Evolutionary conservation across 2,329 filamentous ascomycete species (phyloP).

Genomic region (Monosporascus ibericus): DNA sequence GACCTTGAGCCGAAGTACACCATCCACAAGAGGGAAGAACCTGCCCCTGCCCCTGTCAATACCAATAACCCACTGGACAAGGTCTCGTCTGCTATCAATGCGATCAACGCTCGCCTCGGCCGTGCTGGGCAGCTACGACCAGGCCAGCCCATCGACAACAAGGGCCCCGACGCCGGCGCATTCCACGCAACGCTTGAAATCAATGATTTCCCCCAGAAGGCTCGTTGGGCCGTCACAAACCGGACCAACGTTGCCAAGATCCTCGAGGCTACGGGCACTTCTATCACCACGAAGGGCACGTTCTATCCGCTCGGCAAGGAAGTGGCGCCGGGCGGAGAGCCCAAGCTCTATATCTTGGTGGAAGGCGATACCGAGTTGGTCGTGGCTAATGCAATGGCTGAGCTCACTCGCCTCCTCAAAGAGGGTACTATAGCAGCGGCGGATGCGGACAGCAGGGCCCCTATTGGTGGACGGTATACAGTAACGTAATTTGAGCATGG

Average conservation of each 20-base stretch:
- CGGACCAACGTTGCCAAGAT: conserved; percentile 98
- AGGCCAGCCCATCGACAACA: conserved; percentile 95
- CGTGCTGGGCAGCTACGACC: conserved; percentile 84
- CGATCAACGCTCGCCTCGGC: conserved; percentile 85
- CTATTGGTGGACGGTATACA: conserved; percentile 76
- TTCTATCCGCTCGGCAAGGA: conserved; percentile 82
- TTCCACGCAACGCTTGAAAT: conserved; percentile 98
- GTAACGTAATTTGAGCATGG: conserved; percentile 55
- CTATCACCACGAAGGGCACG: conserved; percentile 93
- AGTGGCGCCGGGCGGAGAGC: conserved; percentile 65
- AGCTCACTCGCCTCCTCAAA: conserved; percentile 79
- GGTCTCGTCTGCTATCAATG: conserved; percentile 83
- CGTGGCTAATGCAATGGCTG: conserved; percentile 83
- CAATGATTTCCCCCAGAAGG: conserved; percentile 99
- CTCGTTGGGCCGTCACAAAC: conserved; percentile 97
- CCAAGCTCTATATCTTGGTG: conserved; percentile 97
- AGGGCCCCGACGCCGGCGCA: conserved; percentile 91
- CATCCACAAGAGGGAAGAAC: conserved; percentile 63
- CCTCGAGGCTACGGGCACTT: conserved; percentile 86
- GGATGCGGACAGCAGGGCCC: conserved; percentile 76
- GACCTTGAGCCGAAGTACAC: conserved; percentile 56
- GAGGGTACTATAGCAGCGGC: conserved; percentile 87
- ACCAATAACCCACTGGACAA: conserved; percentile 70
- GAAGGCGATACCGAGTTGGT: conserved; percentile 94
- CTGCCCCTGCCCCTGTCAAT: conserved; percentile 33